Base-by-base conservation (phyloP, 192 early-diverging fungal genomes). In the Glomus cerebriforme region DNA sequence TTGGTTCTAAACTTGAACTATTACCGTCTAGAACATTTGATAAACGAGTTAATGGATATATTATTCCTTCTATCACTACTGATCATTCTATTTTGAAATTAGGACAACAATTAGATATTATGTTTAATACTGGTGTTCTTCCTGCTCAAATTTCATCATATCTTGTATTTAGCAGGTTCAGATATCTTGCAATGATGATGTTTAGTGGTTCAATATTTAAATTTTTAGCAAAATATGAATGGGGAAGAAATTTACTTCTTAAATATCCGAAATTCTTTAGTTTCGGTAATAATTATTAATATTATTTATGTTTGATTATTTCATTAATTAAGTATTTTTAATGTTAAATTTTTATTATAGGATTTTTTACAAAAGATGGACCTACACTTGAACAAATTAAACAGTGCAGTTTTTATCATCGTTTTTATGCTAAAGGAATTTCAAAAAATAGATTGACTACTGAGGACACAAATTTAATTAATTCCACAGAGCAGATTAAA, bases 141-240 rank as follows among this genome's bases (percentile, higher is more conserved):
- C 88, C 87, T 6, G 83, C 90, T 22, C 91, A 92, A 32, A 92
- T 92, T 73, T 82, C 86, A 10, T 90, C 88, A 0, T 93, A 93
- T 65, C 80, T 90, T 45, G 83, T 87, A 15, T 80, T 90, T 29
- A 82, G 86, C 13, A 83, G 82, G 0, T 79, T 88, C 17, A 81
- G 24, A 69, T 88, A 37, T 81, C 87, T 81, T 75, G 79, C 75
- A 4, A 73, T 73, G 39, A 72, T 86, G 1, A 79, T 84, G 45
- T 43, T 84, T 37, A 77, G 86, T 59, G 87, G 85, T 37, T 68
- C 81, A 1, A 73, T 90, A 6, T 88, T 93, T 79, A 80, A 80
- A 26, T 26, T 85, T n/a, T 81, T 90, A 7, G 79, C 87, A 2
- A 67, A 74, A n/a, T 89, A 81, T 19, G 83, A 83, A 39, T 87